phyloP scores from a whole-genome alignment of 345 rosid species.

The Arabidopsis arenosa region DNA sequence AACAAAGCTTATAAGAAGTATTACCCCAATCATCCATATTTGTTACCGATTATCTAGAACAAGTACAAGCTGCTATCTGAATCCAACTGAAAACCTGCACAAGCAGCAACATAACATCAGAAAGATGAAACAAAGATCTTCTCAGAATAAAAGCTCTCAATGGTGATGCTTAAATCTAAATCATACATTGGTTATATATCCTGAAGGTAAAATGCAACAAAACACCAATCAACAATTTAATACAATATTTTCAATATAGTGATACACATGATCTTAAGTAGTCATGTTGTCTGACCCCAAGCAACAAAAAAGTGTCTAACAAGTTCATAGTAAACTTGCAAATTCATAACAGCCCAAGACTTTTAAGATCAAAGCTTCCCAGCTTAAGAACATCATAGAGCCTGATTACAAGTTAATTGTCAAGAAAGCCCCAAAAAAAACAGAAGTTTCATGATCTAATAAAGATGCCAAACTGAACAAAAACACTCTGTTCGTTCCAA shows the following conservation, averaged over 20 bases:
- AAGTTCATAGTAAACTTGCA: not conserved
- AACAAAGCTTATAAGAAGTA: no score
- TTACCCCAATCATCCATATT: conserved; percentile 41
- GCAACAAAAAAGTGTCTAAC: not conserved
- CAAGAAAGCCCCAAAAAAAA: not conserved
- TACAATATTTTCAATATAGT: not conserved
- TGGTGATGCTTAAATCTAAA: not conserved
- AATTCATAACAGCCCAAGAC: not conserved
- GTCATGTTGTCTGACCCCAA: not conserved
- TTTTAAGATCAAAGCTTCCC: not conserved
- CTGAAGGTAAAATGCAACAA: not conserved
- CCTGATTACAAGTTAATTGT: not conserved
- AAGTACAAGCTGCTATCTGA: conserved; percentile 12
- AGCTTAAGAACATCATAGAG: not conserved
- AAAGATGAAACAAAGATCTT: not conserved
- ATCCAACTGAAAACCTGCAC: conserved; percentile 23
- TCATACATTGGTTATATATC: not conserved
- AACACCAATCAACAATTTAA: not conserved
- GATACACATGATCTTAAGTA: not conserved
- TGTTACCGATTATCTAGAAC: not conserved
- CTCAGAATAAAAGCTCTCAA: not conserved
- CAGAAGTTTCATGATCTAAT: not conserved
- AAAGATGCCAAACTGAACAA: not conserved
- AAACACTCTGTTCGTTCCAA: not conserved
- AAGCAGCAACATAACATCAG: not conserved